Evolutionary conservation across 305 asterid species (phyloP), one percentile per base, ranked within the genome.

Genomic region (Solanum hybrid): DNA sequence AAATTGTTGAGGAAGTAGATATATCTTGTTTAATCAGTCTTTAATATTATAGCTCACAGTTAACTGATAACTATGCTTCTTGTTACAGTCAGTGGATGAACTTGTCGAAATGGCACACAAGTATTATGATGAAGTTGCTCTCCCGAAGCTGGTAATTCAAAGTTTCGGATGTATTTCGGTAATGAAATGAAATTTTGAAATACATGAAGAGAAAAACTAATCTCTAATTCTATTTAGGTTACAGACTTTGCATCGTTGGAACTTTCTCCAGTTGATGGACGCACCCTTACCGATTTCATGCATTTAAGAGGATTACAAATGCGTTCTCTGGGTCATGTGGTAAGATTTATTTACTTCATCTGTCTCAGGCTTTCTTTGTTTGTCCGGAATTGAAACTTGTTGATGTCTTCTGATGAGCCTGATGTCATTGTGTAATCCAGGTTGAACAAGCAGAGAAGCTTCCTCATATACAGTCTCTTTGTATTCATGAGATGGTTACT

Each of bases 191-290:
- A 86, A 10, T 37, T 60, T 85, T 32, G n/a, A 56, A 85, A 85
- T 60, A 60, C 31, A n/a, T 85, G 88, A 85, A 24, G 32, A 64
- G 66, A 73, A 42, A 32, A 69, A 29, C 36, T 89, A 66, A 73
- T 76, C 60, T 85, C 85, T 51, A 75, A 9, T 45, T 78, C 69
- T 82, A 32, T 64, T 88, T 95, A 98, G 99, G 99, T 97, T 85
- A 92, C 99, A 73, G 99, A 98, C 94, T 98, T 98, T 92, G 99
- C 98, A 89, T 98, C 99, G 37, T 98, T 98, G 84, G 99, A 98
- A 91, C 99, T 98, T 89, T 98, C 99, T 91, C 99, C 99, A 38
- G 99, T 98, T 92, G 99, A 98, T 93, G 99, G 99, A 38, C 98
- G 99, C 86, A 98, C 99, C 6, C 91, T 98, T 88, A 97, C 99